Base-by-base conservation (phyloP, 495 filamentous ascomycete species). In the Apiosordaria backusii region DNA sequence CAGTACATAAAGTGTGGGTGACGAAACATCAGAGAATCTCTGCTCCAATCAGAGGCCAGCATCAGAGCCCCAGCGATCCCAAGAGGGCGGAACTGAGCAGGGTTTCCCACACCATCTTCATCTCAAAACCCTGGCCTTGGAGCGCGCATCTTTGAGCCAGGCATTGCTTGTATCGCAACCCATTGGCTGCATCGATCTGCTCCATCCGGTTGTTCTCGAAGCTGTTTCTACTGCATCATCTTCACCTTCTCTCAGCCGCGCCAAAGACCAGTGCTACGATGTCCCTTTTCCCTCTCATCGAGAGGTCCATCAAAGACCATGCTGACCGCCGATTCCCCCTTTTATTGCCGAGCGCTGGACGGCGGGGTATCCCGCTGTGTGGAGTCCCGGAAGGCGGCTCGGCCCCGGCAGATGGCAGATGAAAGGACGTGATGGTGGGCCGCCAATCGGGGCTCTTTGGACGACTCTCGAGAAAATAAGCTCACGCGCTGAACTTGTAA, bases 71-170 rank as follows among this genome's bases (percentile, higher is more conserved):
- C 54, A 66, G 23, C 64, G 50, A 71, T 69, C 68, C 75, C 75
- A 68, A 73, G 67, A 73, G 68, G 74, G 63, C 64, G 74, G 75
- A 70, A 74, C 71, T 18, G 35, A 24, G 65, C 55, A 71, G 64
- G 65, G 68, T 68, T 45, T 19, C 50, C 62, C 67, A 70, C 71
- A 67, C 66, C 65, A 50, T 67, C 68, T 62, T 26, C 52, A n/a
- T 57, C 55, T 21, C n/a, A 29, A n/a, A n/a, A 19, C 61, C 63
- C 64, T 57, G 52, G 62, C 65, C 65, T 23, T 22, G 7, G 27
- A 7, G 50, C 25, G 19, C n/a, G 7, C 29, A 27, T 62, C 15
- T 64, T 24, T 15, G 15, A 25, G 15, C 7, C 13, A 10, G 35
- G 35, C 35, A 45, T 45, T 45, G 35, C 35, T 45, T 45, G 35